A percentile compares a stretch with the other conserved stretches of the same genome.
These are phyloP conservation scores for Sugiyamaella sp. DNA, from an alignment of 1,139 yeast genomes.

Conservation along the genomic window DNA sequence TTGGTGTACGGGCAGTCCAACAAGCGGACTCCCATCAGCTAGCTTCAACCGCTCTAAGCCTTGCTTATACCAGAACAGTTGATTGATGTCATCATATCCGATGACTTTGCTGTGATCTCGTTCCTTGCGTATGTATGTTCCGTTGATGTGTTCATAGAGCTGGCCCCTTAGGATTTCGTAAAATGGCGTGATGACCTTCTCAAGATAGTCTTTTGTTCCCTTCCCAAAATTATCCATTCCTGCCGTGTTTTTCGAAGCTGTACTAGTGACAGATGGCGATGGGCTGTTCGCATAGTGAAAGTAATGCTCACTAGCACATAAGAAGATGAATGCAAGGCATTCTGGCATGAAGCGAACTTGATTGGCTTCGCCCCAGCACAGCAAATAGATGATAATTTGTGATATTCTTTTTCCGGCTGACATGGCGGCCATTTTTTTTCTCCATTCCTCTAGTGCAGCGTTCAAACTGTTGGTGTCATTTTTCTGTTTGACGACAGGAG, in stretches of 20 bases:
- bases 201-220: conserved; percentile 41
- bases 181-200: conserved; percentile 73
- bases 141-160: conserved; percentile 47
- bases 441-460: conserved; percentile 57
- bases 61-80: conserved; percentile 76
- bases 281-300: conserved; percentile 31
- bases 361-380: conserved; percentile 91
- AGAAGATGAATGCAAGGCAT: conserved; percentile 76
- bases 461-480: conserved; percentile 28
- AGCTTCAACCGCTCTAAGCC: conserved; percentile 58
- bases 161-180: conserved; percentile 65
- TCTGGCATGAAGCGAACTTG: conserved; percentile 85
- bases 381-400: conserved; percentile 68
- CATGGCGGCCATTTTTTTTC: conserved; percentile 57
- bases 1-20: conserved; percentile 49
- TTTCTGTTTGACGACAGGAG: neutral
- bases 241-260: neutral
- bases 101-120: conserved; percentile 71
- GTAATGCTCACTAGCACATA: conserved; percentile 74
- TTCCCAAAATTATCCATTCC: neutral
- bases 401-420: conserved; percentile 58
- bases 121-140: conserved; percentile 52
- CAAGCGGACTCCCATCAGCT: conserved; percentile 47
- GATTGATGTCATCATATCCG: conserved; percentile 89
- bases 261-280: neutral